A percentile compares a stretch with the other conserved stretches of the same genome.
phyloP scores from a whole-genome alignment of 2,329 filamentous ascomycete genomes.

The Fusarium citri region DNA sequence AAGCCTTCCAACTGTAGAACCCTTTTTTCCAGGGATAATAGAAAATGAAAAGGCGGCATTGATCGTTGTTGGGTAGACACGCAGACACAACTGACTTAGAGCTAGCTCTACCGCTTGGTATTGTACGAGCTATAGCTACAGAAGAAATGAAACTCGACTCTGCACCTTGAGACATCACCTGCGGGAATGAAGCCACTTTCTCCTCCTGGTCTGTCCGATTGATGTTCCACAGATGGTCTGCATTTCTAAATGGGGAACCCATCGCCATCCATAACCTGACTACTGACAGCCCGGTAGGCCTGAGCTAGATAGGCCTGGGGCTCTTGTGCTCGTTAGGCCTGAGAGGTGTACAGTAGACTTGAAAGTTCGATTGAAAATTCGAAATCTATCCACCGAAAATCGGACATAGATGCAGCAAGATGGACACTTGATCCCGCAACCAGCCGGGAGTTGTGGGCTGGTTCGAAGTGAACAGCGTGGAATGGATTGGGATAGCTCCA shows the following conservation, averaged over 20 bases:
- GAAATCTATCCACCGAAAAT: conserved; percentile 36
- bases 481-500: conserved; percentile 26
- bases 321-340: background rate
- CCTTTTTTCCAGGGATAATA: conserved; percentile 24
- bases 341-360: background rate
- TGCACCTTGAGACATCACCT: conserved; percentile 11
- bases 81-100: conserved; percentile 17
- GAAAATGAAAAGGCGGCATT: conserved; percentile 27
- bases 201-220: conserved; percentile 25
- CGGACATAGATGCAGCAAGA: conserved; percentile 34
- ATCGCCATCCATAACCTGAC: conserved; percentile 1
- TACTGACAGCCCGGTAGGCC: background rate
- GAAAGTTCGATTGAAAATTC: conserved; percentile 10
- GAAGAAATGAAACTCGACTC: conserved; percentile 25
- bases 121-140: conserved; percentile 5
- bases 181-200: conserved; percentile 30
- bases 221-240: conserved; percentile 38
- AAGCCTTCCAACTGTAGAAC: conserved; percentile 16
- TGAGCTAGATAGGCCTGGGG: background rate
- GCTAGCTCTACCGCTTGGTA: conserved; percentile 24
- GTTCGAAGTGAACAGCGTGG: conserved; percentile 20
- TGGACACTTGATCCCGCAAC: conserved; percentile 34
- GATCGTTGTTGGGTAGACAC: conserved; percentile 37
- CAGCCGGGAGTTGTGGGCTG: conserved; percentile 37
- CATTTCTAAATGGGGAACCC: conserved; percentile 18